Evolutionary conservation across 768 basidiomycete species (phyloP), one percentile per base, ranked within the genome.

Genomic region (Tylopilus plumbeoviolaceoides): DNA sequence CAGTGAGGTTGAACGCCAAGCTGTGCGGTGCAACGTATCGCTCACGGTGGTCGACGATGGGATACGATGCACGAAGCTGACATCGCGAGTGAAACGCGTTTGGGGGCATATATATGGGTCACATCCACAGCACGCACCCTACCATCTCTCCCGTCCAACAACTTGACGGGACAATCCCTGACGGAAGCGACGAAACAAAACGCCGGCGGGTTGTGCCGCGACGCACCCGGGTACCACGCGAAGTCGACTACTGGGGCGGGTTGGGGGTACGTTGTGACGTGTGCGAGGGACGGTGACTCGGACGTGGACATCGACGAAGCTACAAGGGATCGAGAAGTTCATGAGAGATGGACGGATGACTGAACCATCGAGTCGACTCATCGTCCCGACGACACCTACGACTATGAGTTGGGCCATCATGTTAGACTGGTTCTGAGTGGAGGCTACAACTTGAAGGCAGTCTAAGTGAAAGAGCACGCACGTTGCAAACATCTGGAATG

Each of bases 41-140:
- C 70, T 98, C 95, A n/a, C 88, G 76, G 61, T 98, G 95, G 67
- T 98, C 94, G 10, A 98, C 80, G 36, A 98, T 95, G 38, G 77
- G 77, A 67, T 98, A 98, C 1, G 91, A 94, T 0, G 94, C 95
- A 17, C 95, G 82, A 18, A 91, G 79, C 95, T 97, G 33, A n/a
- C 4, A 28, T 23, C 25, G 36, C 10, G 23, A 35, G 5, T 11
- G 15, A 28, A 25, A 42, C 20, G 33, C 25, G 15, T 5, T 33
- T n/a, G 3, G 12, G 15, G 20, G 3, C 15, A 21, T 10, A 23
- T 0, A 7, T 3, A 1, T 31, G 17, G 6, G 20, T 8, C 25
- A 17, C 9, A 18, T 28, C 9, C 10, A 21, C 7, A n/a, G 12
- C 2, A 63, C 79, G 44, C 62, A 93, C 95, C 66, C 84, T 73